Evolutionary conservation across 192 early-diverging fungal genomes (phyloP).

Genomic region (Podila epicladia): DNA sequence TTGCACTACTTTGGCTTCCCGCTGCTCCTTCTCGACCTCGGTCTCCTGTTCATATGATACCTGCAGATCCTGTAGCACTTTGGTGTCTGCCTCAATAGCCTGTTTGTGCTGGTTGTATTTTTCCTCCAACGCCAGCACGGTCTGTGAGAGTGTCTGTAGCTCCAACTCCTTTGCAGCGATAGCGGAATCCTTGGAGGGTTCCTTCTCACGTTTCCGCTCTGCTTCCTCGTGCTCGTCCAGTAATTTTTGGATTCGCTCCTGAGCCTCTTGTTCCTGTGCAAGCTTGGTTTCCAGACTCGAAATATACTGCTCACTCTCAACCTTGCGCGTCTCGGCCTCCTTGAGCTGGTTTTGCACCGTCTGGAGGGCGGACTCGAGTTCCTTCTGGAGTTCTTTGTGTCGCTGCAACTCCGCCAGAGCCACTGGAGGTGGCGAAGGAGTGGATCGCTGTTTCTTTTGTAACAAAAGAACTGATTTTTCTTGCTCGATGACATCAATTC

Average conservation of each 20-base stretch:
- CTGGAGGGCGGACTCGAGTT: conserved; percentile 4
- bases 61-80: conserved; percentile 3
- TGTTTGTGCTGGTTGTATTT: conserved; percentile 9
- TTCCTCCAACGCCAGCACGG: conserved; percentile 22
- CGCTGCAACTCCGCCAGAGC: not conserved
- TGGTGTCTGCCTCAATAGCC: conserved; percentile 19
- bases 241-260: conserved; percentile 28
- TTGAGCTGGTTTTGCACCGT: conserved; percentile 20
- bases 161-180: conserved; percentile 18
- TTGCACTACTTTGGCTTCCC: conserved; percentile 9
- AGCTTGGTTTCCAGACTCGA: conserved; percentile 37
- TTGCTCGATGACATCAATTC: conserved; percentile 52
- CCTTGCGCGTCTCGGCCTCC: conserved; percentile 14
- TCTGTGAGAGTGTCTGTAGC: conserved; percentile 9
- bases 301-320: conserved; percentile 34
- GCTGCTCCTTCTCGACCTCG: conserved; percentile 7
- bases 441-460: not conserved
- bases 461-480: conserved; percentile 7
- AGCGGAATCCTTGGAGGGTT: not conserved
- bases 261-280: conserved; percentile 12
- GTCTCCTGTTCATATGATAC: not conserved
- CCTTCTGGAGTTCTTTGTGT: conserved; percentile 10
- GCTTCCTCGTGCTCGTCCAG: conserved; percentile 34
- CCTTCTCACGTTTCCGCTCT: not conserved
- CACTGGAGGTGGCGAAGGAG: not conserved